Conservation (phyloP, 768 basidiomycete species). For the Amanita subjunquillea region DNA sequence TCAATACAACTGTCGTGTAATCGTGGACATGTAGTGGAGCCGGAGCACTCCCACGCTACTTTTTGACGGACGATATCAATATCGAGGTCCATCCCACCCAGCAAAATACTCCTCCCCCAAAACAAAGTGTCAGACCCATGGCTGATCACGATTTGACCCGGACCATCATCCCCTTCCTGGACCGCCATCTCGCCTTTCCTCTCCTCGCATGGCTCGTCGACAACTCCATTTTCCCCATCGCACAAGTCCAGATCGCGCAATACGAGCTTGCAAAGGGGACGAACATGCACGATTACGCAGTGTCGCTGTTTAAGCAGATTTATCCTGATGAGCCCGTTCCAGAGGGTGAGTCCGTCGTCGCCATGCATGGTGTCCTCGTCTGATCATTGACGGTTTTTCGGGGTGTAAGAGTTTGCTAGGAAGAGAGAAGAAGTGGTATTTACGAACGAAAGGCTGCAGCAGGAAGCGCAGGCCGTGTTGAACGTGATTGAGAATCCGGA, state of each 20-base stretch:
- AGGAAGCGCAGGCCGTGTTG: constrained; percentile 86
- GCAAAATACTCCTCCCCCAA: too few relatives aligned
- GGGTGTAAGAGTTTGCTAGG: constrained; percentile 61
- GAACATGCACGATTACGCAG: constrained; percentile 96
- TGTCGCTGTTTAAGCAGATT: constrained; percentile 68
- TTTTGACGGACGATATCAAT: too few relatives aligned
- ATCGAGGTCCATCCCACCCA: too few relatives aligned
- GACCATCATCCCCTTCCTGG: constrained; percentile 84
- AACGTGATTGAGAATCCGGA: constrained; percentile 97
- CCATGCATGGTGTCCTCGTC: background rate
- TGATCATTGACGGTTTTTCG: background rate
- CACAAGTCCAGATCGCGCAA: constrained; percentile 82
- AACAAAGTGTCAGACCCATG: constrained; percentile 28
- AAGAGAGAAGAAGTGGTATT: constrained; percentile 77
- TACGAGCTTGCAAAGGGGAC: constrained; percentile 97
- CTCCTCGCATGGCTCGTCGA: constrained; percentile 82
- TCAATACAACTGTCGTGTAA: too few relatives aligned
- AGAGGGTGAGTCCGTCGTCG: constrained; percentile 35
- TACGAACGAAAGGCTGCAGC: constrained; percentile 75
- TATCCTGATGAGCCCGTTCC: constrained; percentile 65
- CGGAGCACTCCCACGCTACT: too few relatives aligned
- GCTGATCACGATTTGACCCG: constrained; percentile 87
- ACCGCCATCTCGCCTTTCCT: constrained; percentile 91
- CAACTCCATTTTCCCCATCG: constrained; percentile 60
- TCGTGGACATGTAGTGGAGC: too few relatives aligned